Conservation (phyloP, 306 rosid genomes). For the Ammopiptanthus mongolicus region DNA sequence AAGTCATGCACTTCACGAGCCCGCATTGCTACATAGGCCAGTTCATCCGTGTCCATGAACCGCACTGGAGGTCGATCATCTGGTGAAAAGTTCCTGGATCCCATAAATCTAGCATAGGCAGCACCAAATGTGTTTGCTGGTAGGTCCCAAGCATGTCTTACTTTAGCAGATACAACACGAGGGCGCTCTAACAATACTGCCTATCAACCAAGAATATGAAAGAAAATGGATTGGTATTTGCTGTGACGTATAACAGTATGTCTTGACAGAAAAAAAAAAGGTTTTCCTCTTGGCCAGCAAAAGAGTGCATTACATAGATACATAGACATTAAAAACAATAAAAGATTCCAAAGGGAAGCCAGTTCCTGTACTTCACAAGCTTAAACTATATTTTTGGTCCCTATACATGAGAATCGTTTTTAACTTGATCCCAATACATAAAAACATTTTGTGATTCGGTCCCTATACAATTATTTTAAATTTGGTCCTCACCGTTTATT, state of each 20-base stretch:
- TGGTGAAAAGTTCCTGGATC: constrained; percentile 90
- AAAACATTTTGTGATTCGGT: too few species aligned
- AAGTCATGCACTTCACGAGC: constrained; percentile 96
- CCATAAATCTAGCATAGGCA: constrained; percentile 93
- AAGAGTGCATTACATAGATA: too few species aligned
- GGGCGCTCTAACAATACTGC: constrained; percentile 67
- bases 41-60: constrained; percentile 83
- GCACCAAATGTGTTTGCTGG: constrained; percentile 82
- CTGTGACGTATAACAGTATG: too few species aligned
- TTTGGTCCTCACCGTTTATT: too few species aligned
- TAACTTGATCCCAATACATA: too few species aligned
- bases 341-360: neutral
- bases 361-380: neutral
- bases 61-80: constrained; percentile 95
- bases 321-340: neutral
- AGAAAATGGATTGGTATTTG: constrained; percentile 8
- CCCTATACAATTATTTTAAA: too few species aligned
- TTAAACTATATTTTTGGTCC: too few species aligned
- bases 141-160: constrained; percentile 85
- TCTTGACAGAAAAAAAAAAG: too few species aligned
- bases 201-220: constrained; percentile 30
- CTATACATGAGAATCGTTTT: too few species aligned
- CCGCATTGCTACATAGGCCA: constrained; percentile 78
- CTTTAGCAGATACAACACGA: constrained; percentile 62
- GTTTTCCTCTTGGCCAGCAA: too few species aligned